Evolutionary conservation across 2,329 filamentous ascomycete species (phyloP).

Genomic region (Ceratocystis variospora): DNA sequence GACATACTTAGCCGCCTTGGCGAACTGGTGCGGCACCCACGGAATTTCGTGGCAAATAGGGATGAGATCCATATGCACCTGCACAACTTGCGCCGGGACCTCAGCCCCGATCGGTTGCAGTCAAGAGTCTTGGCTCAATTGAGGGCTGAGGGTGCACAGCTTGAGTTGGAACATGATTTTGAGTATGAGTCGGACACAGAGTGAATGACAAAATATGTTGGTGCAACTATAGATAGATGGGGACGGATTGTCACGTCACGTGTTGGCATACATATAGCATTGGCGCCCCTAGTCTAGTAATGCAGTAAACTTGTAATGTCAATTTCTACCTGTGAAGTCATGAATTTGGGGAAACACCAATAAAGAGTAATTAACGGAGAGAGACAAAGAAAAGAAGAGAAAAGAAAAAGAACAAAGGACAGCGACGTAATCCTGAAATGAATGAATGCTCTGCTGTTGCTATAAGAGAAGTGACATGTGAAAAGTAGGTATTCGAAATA

Average conservation of each 20-base stretch:
- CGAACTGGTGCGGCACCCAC: neutral
- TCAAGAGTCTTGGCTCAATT: constrained; percentile 20
- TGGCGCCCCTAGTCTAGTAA: too few relatives aligned
- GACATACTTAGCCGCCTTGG: neutral
- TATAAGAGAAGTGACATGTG: neutral
- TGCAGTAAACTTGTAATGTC: neutral
- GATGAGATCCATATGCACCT: constrained; percentile 21
- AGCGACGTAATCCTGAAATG: neutral
- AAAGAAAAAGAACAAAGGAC: neutral
- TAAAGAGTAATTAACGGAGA: neutral
- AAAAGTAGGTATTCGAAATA: neutral
- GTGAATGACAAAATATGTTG: constrained; percentile 16
- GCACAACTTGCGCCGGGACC: constrained; percentile 24
- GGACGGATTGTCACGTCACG: neutral
- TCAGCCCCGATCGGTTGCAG: constrained; percentile 23
- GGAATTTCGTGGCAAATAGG: neutral
- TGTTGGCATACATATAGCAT: neutral
- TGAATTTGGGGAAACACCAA: neutral
- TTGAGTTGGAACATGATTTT: constrained; percentile 22
- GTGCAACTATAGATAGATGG: neutral
- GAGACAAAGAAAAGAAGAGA: neutral
- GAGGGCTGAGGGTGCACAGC: constrained; percentile 23
- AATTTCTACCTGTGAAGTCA: neutral
- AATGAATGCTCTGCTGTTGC: neutral
- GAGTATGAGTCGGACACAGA: constrained; percentile 23